phyloP scores from a whole-genome alignment of 2,329 filamentous ascomycete species.

The Verticillium dahliae region DNA sequence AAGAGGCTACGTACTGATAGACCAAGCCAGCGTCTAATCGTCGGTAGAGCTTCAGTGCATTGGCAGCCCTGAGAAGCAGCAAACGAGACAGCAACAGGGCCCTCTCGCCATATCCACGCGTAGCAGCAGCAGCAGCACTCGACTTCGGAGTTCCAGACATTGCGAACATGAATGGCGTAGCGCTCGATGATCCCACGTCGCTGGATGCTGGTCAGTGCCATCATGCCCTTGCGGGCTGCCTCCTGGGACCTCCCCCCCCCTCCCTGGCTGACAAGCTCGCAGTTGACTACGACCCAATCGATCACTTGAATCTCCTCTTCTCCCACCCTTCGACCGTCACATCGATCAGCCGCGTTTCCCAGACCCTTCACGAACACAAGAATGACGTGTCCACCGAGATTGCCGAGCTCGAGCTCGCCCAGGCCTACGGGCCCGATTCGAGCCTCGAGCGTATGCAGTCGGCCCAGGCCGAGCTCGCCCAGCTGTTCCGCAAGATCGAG shows the following conservation, averaged over 20 bases:
- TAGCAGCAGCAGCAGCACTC: background rate
- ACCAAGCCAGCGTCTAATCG: background rate
- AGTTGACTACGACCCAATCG: constrained; percentile 84
- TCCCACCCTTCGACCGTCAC: constrained; percentile 79
- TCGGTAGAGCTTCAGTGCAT: background rate
- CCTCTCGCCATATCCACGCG: background rate
- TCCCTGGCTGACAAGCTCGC: constrained; percentile 12
- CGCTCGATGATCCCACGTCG: constrained; percentile 25
- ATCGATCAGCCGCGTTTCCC: constrained; percentile 68
- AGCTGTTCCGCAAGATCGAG: constrained; percentile 92
- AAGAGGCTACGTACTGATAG: background rate
- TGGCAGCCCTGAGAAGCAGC: background rate
- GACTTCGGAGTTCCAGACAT: background rate
- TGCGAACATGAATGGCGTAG: constrained; percentile 32
- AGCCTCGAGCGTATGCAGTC: constrained; percentile 87
- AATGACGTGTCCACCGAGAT: constrained; percentile 79
- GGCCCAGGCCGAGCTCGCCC: constrained; percentile 81
- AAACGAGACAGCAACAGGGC: background rate
- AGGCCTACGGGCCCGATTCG: constrained; percentile 79
- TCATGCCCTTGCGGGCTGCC: background rate
- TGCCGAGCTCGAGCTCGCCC: constrained; percentile 62
- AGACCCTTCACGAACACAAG: constrained; percentile 67
- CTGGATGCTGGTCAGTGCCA: constrained; percentile 36
- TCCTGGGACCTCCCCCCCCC: constrained; percentile 1
- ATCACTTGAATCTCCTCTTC: constrained; percentile 91